Base-by-base conservation (phyloP, 169 alveolate genomes). In the Plasmodium vivax region DNA sequence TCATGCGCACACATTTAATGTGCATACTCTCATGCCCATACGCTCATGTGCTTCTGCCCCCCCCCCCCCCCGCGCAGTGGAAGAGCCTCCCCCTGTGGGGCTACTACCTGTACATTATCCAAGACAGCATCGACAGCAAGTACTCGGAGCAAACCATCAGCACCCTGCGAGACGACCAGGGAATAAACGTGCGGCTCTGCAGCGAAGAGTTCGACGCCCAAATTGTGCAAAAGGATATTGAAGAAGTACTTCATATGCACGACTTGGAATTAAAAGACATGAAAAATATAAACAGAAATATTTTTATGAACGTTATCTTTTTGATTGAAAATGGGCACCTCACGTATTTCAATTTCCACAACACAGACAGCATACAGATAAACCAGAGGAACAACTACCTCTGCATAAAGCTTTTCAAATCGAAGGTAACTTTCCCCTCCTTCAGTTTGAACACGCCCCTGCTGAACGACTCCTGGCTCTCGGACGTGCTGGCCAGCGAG, bases 271-370 rank as follows among this genome's bases (percentile, higher is more conserved):
- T 90, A 7, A 56, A 58, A 10, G 91, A 82, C 27, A 47, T 90
- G 34, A 90, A 90, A 81, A 43, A 80, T 54, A 1, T 82, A 4
- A 71, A 90, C 51, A 79, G 73, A 45, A 62, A 72, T n/a, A 81
- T 81, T 43, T 90, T 81, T 32, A n/a, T 90, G 47, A 90, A 90
- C 72, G 58, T 82, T 2, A 81, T 90, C 19, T 90, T 90, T 81
- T 81, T 90, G 54, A 82, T 90, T 30, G 94, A 90, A 90, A 90
- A 90, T 90, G 94, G 92, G 16, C 94, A 90, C 38, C 56, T 90
- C 23, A 90, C 91, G 30, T 90, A 90, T 45, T 90, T 90, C 19
- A 72, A 68, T 7, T 82, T 90, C 83, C 82, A 80, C 16, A 82
- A 90, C 43, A 90, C 94, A 4, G 94, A 90, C 7, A 79, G 43